Evolutionary conservation across 1,284 basidiomycete species (phyloP).

Genomic region (Spongispora temasekensis): DNA sequence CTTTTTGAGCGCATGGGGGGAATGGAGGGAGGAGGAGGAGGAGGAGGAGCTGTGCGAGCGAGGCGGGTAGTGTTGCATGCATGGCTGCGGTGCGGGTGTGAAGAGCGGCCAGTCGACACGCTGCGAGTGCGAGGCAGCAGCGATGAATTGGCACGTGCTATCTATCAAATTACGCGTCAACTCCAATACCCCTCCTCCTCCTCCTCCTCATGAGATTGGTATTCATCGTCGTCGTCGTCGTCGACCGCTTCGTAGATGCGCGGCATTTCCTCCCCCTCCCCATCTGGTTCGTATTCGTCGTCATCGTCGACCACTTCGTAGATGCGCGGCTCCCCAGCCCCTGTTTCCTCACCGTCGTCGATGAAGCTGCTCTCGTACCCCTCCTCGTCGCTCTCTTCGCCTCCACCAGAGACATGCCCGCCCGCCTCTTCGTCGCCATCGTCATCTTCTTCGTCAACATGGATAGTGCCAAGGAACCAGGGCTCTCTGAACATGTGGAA

Average conservation of each 20-base stretch:
- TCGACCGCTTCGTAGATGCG: slow-evolving; percentile 12
- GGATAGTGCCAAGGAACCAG: slow-evolving; percentile 18
- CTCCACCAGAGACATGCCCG: slow-evolving; percentile 15
- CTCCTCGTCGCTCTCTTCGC: slow-evolving; percentile 29
- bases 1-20: slow-evolving; percentile 32
- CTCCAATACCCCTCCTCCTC: slow-evolving; percentile 4
- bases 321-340: slow-evolving; percentile 22
- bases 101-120: too few relatives aligned
- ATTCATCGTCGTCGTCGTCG: slow-evolving; percentile 21
- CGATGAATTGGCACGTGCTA: too few relatives aligned
- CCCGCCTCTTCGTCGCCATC: slow-evolving; percentile 32
- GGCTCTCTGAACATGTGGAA: slow-evolving; percentile 19
- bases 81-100: too few relatives aligned
- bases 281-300: slow-evolving; percentile 8
- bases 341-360: slow-evolving; percentile 39
- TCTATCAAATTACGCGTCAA: slow-evolving; percentile 6
- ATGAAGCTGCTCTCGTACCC: slow-evolving; percentile 55
- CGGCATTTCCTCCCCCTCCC: too few relatives aligned
- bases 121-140: too few relatives aligned
- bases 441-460: slow-evolving; percentile 30
- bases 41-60: slow-evolving; percentile 20
- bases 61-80: slow-evolving; percentile 15
- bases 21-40: slow-evolving; percentile 3
- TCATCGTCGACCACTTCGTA: slow-evolving; percentile 22
- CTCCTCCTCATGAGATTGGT: slow-evolving; percentile 24